Conservation (phyloP, 208 protist species). For the Acanthamoeba culbertsoni region DNA sequence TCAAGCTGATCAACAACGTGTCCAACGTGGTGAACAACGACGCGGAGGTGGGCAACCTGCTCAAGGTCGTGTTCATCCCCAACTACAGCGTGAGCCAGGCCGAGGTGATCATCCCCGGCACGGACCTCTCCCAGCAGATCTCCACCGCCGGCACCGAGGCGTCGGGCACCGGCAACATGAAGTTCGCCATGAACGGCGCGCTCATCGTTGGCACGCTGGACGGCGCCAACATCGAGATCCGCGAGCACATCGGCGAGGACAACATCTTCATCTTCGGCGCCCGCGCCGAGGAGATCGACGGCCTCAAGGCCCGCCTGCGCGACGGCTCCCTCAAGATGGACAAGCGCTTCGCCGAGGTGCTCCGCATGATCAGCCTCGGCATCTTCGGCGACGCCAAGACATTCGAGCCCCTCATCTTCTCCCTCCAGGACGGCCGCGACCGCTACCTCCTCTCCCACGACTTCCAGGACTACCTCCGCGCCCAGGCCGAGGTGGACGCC, state of each 20-base stretch:
- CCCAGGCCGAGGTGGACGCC: slow-evolving; percentile 72
- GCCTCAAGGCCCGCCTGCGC: background rate
- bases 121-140: slow-evolving; percentile 90
- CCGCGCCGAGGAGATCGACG: slow-evolving; percentile 73
- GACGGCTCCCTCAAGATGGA: slow-evolving; percentile 58
- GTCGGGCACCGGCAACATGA: slow-evolving; percentile 91
- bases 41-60: slow-evolving; percentile 70
- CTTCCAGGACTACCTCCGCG: slow-evolving; percentile 81
- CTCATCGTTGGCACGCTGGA: slow-evolving; percentile 90
- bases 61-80: slow-evolving; percentile 90
- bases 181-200: slow-evolving; percentile 88
- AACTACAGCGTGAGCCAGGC: slow-evolving; percentile 90
- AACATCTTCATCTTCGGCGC: slow-evolving; percentile 89
- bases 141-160: slow-evolving; percentile 89
- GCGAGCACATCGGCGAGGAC: slow-evolving; percentile 83
- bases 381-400: slow-evolving; percentile 75
- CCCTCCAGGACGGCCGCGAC: slow-evolving; percentile 71
- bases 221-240: slow-evolving; percentile 91
- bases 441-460: slow-evolving; percentile 81
- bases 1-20: slow-evolving; percentile 89
- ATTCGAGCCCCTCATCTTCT: slow-evolving; percentile 78
- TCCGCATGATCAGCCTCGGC: slow-evolving; percentile 77
- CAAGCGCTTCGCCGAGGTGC: slow-evolving; percentile 61
- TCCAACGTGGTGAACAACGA: slow-evolving; percentile 87
- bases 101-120: slow-evolving; percentile 88